phyloP scores from a whole-genome alignment of 495 filamentous ascomycete genomes.

The Penicillium herquei region DNA sequence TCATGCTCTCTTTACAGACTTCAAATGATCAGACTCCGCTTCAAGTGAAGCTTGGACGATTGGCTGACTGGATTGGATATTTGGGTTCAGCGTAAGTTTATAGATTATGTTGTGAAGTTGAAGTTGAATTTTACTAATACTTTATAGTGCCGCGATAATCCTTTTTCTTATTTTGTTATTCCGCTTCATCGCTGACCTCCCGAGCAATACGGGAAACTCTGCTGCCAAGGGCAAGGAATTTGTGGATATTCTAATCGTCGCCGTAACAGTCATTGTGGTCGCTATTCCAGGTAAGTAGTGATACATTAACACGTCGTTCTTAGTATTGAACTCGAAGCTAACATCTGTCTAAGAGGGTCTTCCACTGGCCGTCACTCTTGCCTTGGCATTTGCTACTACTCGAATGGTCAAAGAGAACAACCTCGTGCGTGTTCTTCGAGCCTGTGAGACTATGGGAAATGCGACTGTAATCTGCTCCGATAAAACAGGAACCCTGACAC shows the following conservation, averaged over 20 bases:
- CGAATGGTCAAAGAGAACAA: conserved; percentile 71
- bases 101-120: neutral
- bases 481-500: conserved; percentile 69
- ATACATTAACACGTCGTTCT: neutral
- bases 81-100: conserved; percentile 42
- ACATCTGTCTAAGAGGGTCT: conserved; percentile 50
- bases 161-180: conserved; percentile 64
- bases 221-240: conserved; percentile 63
- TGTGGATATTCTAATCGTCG: conserved; percentile 65
- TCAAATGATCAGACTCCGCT: conserved; percentile 62
- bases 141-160: conserved; percentile 54
- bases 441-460: conserved; percentile 73
- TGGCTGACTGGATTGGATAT: conserved; percentile 66
- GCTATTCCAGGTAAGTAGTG: conserved; percentile 55
- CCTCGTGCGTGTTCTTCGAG: conserved; percentile 61
- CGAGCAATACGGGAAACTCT: conserved; percentile 43
- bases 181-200: conserved; percentile 56
- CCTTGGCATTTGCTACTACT: conserved; percentile 68
- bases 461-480: conserved; percentile 69
- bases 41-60: conserved; percentile 59
- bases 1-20: conserved; percentile 61
- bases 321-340: conserved; percentile 4
- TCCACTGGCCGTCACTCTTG: conserved; percentile 64
- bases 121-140: neutral
- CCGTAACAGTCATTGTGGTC: conserved; percentile 69